A percentile compares a stretch with the other conserved stretches of the same genome.
Evolutionary conservation across 305 asterid species (phyloP).

Genomic region (Stenogyne calaminthoides): DNA sequence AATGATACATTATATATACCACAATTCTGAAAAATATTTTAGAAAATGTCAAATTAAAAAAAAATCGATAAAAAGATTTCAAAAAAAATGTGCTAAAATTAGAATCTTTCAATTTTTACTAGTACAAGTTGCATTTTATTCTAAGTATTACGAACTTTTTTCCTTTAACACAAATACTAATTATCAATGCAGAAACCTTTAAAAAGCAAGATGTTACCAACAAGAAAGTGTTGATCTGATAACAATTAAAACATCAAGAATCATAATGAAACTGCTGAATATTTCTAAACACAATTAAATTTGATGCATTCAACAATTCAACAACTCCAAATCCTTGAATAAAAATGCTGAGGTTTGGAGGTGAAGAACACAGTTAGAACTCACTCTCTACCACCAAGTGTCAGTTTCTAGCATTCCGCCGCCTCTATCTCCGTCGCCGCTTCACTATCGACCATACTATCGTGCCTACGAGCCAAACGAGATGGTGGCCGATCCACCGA

Average conservation of each 20-base stretch:
- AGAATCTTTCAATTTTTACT: no score
- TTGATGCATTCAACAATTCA: conserved; percentile 18
- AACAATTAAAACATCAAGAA: neutral
- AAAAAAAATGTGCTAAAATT: no score
- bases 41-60: no score
- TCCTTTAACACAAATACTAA: no score
- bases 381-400: conserved; percentile 15
- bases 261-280: neutral
- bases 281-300: neutral
- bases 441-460: conserved; percentile 22
- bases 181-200: no score
- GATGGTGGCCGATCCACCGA: conserved; percentile 74
- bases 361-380: conserved; percentile 28
- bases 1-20: no score
- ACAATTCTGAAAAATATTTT: no score
- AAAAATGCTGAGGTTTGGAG: conserved; percentile 39
- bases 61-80: no score
- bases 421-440: conserved; percentile 41
- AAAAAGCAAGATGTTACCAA: neutral
- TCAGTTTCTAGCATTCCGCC: conserved; percentile 38
- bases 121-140: no score
- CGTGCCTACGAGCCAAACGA: conserved; percentile 30
- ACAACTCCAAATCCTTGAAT: conserved; percentile 22
- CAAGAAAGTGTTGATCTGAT: neutral
- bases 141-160: no score